Conservation (phyloP, 169 alveolate genomes). For the Eimeria acervulina region DNA sequence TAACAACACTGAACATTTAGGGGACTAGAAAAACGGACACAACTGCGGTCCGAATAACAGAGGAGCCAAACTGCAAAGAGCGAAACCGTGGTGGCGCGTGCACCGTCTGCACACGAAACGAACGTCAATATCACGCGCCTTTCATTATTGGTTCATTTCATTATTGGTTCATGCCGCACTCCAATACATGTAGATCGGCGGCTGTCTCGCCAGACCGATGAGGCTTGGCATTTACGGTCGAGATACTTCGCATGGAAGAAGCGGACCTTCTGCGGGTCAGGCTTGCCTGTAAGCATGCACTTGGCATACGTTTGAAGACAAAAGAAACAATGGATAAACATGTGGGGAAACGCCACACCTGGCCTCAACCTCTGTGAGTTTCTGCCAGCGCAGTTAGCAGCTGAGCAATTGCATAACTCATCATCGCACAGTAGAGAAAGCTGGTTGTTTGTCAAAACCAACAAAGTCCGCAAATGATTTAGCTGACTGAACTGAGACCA, state of each 20-base stretch:
- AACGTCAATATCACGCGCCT: too few relatives aligned
- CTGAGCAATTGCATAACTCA: not conserved
- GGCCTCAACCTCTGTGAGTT: not conserved
- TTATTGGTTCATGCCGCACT: not conserved
- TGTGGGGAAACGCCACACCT: not conserved
- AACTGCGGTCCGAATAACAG: not conserved
- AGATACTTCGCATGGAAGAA: too few relatives aligned
- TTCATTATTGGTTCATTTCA: too few relatives aligned
- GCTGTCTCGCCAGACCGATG: not conserved
- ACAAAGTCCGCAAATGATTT: too few relatives aligned
- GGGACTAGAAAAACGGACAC: not conserved
- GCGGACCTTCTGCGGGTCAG: slow-evolving; percentile 8
- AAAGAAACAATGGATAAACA: not conserved
- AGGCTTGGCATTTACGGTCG: not conserved
- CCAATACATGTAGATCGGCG: not conserved
- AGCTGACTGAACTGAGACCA: too few relatives aligned
- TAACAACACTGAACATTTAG: not conserved
- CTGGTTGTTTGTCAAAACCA: too few relatives aligned
- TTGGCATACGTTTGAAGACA: not conserved
- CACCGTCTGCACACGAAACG: not conserved
- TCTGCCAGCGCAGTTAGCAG: too few relatives aligned
- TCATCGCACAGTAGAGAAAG: too few relatives aligned
- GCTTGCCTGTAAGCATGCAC: not conserved
- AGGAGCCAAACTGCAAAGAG: not conserved
- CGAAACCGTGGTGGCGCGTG: not conserved